These are phyloP conservation scores for Chamaecrista fasciculata DNA, from an alignment of 306 rosid genomes.

Conservation along the genomic window DNA sequence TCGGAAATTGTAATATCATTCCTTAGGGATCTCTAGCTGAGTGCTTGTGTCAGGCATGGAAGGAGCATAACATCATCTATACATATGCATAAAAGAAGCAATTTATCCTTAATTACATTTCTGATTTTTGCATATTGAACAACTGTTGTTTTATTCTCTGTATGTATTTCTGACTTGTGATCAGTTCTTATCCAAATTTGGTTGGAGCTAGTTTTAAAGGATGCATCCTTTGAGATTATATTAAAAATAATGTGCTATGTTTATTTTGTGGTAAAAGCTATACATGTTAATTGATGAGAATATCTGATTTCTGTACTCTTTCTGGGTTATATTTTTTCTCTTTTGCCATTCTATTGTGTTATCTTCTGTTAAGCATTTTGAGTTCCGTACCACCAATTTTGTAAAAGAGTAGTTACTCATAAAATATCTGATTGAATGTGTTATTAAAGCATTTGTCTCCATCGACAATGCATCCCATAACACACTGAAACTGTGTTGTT, in stretches of 20 bases:
- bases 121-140: neutral
- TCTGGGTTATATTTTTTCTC: slow-evolving; percentile 1
- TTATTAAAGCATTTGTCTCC: slow-evolving; percentile 9
- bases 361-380: neutral
- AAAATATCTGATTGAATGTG: slow-evolving; percentile 11
- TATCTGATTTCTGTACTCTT: slow-evolving; percentile 15
- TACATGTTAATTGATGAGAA: slow-evolving; percentile 5
- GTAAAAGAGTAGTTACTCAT: slow-evolving; percentile 5
- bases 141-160: slow-evolving; percentile 1
- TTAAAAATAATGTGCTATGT: slow-evolving; percentile 9
- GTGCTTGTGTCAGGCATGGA: slow-evolving; percentile 2
- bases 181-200: slow-evolving; percentile 13
- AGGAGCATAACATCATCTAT: neutral
- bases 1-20: neutral
- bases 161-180: slow-evolving; percentile 13
- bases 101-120: neutral
- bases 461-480: neutral
- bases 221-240: neutral
- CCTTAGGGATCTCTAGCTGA: neutral
- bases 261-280: slow-evolving; percentile 1
- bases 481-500: slow-evolving; percentile 22
- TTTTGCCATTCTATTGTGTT: too few species aligned
- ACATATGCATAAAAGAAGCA: slow-evolving; percentile 9
- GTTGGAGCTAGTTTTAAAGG: slow-evolving; percentile 12
- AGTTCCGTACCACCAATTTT: slow-evolving; percentile 1